Conservation (phyloP, 345 rosid species). For the Citrus mangshanensis region DNA sequence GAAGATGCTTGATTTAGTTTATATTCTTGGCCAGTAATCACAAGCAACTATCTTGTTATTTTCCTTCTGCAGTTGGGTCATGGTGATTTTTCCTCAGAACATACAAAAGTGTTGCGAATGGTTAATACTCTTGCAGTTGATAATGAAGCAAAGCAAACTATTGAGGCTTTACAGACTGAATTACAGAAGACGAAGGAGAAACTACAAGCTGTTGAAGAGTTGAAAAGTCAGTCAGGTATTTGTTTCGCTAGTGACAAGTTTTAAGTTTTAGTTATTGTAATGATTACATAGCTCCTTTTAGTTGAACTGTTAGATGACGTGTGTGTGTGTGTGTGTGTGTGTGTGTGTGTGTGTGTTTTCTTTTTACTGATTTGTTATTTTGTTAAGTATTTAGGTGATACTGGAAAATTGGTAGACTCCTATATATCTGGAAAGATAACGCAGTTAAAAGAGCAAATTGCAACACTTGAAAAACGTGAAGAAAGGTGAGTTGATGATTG, state of each 20-base stretch:
- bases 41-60: conserved; percentile 10
- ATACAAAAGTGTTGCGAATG: conserved; percentile 88
- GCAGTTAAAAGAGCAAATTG: conserved; percentile 92
- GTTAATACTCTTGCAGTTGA: conserved; percentile 91
- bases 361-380: conserved; percentile 9
- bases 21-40: neutral
- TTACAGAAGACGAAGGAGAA: conserved; percentile 89
- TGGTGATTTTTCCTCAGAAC: conserved; percentile 86
- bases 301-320: neutral
- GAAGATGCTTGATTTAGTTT: conserved; percentile 14
- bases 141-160: conserved; percentile 92
- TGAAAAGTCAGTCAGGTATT: conserved; percentile 83
- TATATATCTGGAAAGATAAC: conserved; percentile 78
- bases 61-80: conserved; percentile 72
- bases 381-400: conserved; percentile 53
- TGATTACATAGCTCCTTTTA: neutral
- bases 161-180: conserved; percentile 86
- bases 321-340: too few species aligned
- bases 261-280: neutral
- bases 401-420: conserved; percentile 76
- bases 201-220: conserved; percentile 88
- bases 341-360: too few species aligned
- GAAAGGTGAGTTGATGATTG: conserved; percentile 56
- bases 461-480: conserved; percentile 94
- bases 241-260: conserved; percentile 15